phyloP scores from a whole-genome alignment of 2,329 filamentous ascomycete genomes.

The Phyllosticta citribraziliensis region DNA sequence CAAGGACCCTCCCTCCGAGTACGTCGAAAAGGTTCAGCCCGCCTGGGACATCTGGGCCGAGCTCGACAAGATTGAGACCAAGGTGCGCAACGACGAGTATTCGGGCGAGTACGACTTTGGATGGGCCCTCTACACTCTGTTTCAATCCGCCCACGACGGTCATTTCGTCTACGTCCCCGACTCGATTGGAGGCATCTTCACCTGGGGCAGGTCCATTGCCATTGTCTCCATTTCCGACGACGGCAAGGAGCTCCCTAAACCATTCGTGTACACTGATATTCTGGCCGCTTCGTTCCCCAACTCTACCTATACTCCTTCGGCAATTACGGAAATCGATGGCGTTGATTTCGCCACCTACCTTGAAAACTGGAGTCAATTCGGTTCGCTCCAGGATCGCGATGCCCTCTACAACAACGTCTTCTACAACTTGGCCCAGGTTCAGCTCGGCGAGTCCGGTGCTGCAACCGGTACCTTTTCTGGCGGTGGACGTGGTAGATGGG shows the following conservation, averaged over 20 bases:
- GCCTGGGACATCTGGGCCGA: slow-evolving; percentile 33
- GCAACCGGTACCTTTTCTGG: slow-evolving; percentile 37
- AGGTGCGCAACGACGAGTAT: slow-evolving; percentile 28
- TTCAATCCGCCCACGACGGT: slow-evolving; percentile 52
- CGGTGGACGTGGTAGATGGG: slow-evolving; percentile 29
- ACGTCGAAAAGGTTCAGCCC: slow-evolving; percentile 35
- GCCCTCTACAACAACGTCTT: slow-evolving; percentile 46
- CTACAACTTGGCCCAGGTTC: slow-evolving; percentile 35
- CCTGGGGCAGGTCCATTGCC: slow-evolving; percentile 38
- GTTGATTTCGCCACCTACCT: slow-evolving; percentile 42
- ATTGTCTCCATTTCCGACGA: slow-evolving; percentile 53
- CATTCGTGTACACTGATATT: slow-evolving; percentile 45
- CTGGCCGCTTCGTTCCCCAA: slow-evolving; percentile 32
- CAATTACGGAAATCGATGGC: slow-evolving; percentile 49
- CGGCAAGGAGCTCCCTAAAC: slow-evolving; percentile 44
- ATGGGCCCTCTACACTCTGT: slow-evolving; percentile 39
- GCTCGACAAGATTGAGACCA: slow-evolving; percentile 29
- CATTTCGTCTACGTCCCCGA: slow-evolving; percentile 52
- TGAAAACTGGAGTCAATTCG: slow-evolving; percentile 37
- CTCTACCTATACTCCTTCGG: slow-evolving; percentile 34
- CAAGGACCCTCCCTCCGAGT: slow-evolving; percentile 37
- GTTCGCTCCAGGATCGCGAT: slow-evolving; percentile 46
- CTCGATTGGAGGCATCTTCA: slow-evolving; percentile 42
- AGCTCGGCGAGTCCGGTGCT: slow-evolving; percentile 29
- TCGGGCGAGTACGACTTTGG: slow-evolving; percentile 34